Conservation (phyloP, 345 rosid genomes). For the Syzygium jambos region DNA sequence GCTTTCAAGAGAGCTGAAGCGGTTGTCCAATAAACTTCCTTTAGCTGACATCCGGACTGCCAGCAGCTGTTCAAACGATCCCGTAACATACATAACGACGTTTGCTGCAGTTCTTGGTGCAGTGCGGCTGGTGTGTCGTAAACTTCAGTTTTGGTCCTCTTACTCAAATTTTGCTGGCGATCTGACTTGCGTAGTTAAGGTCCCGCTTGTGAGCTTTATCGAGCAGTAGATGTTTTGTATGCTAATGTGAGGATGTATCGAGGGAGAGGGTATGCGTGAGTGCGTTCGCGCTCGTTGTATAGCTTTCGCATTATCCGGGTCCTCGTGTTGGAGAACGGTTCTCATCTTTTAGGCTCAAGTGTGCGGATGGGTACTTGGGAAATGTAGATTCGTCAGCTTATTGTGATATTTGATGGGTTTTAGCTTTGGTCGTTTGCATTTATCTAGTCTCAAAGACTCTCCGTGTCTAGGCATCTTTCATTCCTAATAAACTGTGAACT, state of each 20-base stretch:
- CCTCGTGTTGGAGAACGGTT: not conserved
- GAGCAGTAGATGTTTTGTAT: not conserved
- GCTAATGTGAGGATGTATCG: not conserved
- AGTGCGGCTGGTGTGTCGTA: not conserved
- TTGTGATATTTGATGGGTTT: not conserved
- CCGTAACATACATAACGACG: not conserved
- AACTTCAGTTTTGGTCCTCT: not conserved
- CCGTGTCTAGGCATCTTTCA: not conserved
- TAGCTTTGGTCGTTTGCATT: not conserved
- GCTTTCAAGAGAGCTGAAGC: not conserved
- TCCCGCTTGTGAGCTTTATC: not conserved
- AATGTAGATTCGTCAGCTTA: not conserved
- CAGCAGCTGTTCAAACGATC: not conserved
- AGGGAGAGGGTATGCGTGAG: not conserved
- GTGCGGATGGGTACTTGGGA: not conserved
- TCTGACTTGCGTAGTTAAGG: not conserved
- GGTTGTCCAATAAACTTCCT: not conserved
- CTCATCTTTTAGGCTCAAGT: not conserved
- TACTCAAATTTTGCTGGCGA: not conserved
- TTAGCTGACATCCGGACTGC: not conserved
- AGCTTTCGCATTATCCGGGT: not conserved
- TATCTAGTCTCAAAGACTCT: not conserved
- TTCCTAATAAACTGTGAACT: not conserved
- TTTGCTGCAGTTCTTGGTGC: not conserved
- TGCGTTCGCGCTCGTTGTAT: not conserved